These are phyloP conservation scores for Hemisphaericaspora subhashii DNA, from an alignment of 1,139 yeast species.

Conservation along the genomic window DNA sequence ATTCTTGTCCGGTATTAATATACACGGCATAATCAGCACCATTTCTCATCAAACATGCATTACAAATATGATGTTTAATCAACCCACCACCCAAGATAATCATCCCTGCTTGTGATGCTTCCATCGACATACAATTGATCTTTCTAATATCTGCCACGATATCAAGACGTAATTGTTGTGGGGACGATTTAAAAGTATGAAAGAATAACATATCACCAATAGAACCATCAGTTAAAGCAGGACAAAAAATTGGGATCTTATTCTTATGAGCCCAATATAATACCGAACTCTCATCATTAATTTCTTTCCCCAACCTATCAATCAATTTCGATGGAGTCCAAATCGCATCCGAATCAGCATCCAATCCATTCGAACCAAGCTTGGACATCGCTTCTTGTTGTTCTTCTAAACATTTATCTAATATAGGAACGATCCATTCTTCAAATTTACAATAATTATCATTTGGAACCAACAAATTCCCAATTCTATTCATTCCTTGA, in stretches of 20 bases:
- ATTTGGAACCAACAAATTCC: conserved; percentile 93
- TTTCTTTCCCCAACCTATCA: conserved; percentile 92
- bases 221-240: conserved; percentile 96
- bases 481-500: conserved; percentile 96
- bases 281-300: conserved; percentile 90
- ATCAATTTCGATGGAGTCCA: conserved; percentile 96
- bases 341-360: conserved; percentile 45
- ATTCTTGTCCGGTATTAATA: conserved; percentile 97
- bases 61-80: conserved; percentile 94
- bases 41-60: conserved; percentile 97
- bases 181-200: conserved; percentile 94
- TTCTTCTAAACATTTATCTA: conserved; percentile 84
- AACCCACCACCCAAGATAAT: conserved; percentile 94
- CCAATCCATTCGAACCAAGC: conserved; percentile 59
- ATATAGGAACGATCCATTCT: conserved; percentile 96
- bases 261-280: conserved; percentile 98
- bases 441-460: conserved; percentile 97
- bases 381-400: conserved; percentile 68
- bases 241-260: conserved; percentile 93
- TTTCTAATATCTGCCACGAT: conserved; percentile 90
- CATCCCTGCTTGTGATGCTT: conserved; percentile 95
- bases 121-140: conserved; percentile 93
- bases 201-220: conserved; percentile 98
- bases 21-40: conserved; percentile 98
- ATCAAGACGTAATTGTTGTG: conserved; percentile 84